These are phyloP conservation scores for Aspergillus sp. DNA, from an alignment of 2,329 filamentous ascomycete species.

Conservation along the genomic window DNA sequence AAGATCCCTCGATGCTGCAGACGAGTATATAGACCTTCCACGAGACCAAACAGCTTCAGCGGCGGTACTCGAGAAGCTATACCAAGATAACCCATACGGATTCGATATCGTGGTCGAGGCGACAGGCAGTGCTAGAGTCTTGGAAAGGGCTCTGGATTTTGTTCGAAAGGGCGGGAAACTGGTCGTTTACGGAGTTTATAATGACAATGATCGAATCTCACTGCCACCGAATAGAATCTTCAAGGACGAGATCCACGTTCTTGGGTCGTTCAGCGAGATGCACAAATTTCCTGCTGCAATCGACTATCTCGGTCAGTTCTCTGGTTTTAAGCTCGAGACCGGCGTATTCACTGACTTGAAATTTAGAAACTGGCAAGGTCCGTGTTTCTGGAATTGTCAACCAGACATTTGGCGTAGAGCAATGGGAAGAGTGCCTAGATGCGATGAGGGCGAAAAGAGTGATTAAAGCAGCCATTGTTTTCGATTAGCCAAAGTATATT, in stretches of 20 bases:
- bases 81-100: conserved; percentile 66
- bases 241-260: conserved; percentile 69
- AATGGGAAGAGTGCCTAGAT: conserved; percentile 69
- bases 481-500: conserved; percentile 50
- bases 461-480: conserved; percentile 73
- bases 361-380: conserved; percentile 38
- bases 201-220: conserved; percentile 60
- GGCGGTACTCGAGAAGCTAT: conserved; percentile 51
- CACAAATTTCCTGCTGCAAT: conserved; percentile 68
- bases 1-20: conserved; percentile 48
- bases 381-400: conserved; percentile 67
- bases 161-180: conserved; percentile 70
- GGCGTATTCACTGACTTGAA: too few species aligned
- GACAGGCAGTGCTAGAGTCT: conserved; percentile 67
- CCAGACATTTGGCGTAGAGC: conserved; percentile 69
- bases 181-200: conserved; percentile 71
- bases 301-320: conserved; percentile 45
- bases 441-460: conserved; percentile 70
- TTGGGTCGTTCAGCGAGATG: conserved; percentile 72
- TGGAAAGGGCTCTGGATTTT: conserved; percentile 70
- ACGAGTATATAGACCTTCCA: conserved; percentile 49
- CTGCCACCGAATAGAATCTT: conserved; percentile 72
- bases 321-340: neutral
- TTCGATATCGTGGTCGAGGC: conserved; percentile 74
- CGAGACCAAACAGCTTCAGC: conserved; percentile 49